Conservation (phyloP, 768 basidiomycete genomes). For the Hypholoma fasciculare region DNA sequence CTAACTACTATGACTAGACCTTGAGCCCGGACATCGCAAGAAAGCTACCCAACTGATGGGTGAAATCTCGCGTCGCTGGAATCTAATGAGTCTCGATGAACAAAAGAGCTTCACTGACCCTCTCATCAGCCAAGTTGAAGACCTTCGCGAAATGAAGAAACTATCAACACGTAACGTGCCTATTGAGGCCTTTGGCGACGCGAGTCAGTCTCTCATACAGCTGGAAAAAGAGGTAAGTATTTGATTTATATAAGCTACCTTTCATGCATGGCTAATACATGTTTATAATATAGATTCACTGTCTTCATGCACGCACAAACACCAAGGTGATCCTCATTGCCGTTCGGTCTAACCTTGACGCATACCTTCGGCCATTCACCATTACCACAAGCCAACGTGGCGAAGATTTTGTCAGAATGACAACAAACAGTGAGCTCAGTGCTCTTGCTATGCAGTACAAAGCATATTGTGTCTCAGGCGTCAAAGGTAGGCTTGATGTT, state of each 20-base stretch:
- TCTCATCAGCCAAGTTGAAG: not conserved
- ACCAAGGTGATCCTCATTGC: not conserved
- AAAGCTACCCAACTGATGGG: not conserved
- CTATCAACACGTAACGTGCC: not conserved
- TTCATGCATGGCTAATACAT: not conserved
- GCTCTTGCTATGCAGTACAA: not conserved
- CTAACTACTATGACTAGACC: not conserved
- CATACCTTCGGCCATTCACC: not conserved
- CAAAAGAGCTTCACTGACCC: not conserved
- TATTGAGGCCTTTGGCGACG: not conserved
- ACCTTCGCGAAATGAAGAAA: not conserved
- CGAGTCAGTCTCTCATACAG: not conserved
- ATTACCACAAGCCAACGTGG: not conserved
- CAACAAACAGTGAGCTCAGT: not conserved
- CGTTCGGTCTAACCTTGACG: not conserved
- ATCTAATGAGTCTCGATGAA: not conserved
- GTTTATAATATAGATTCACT: not conserved
- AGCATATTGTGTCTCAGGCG: not conserved
- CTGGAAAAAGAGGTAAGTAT: not conserved
- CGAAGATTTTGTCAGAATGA: not conserved
- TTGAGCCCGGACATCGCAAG: not conserved
- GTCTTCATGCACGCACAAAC: not conserved
- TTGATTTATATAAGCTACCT: not conserved
- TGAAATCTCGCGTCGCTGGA: not conserved
- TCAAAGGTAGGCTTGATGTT: not conserved